A percentile compares a stretch with the other conserved stretches of the same genome.
These are phyloP conservation scores for Blastomyces emzantsi DNA, from an alignment of 2,329 filamentous ascomycete genomes.

Conservation along the genomic window DNA sequence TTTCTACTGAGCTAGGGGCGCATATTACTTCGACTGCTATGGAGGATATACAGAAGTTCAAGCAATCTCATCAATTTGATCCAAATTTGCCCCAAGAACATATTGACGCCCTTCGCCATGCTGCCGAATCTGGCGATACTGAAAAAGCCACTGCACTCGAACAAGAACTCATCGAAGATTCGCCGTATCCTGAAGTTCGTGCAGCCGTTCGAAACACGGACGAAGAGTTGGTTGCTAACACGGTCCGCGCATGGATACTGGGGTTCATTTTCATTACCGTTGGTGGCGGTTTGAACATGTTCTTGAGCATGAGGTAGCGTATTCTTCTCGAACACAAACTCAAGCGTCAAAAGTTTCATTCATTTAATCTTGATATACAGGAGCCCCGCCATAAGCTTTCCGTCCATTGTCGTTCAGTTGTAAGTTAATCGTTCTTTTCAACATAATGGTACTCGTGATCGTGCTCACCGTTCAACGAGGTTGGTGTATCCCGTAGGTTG, in stretches of 20 bases:
- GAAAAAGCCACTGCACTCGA: conserved; percentile 52
- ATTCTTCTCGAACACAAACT: neutral
- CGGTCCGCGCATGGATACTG: conserved; percentile 52
- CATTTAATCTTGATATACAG: conserved; percentile 7
- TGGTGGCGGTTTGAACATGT: conserved; percentile 50
- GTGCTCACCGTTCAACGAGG: neutral
- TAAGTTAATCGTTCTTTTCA: neutral
- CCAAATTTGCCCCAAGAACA: conserved; percentile 53
- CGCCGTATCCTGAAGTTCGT: conserved; percentile 53
- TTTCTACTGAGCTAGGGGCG: neutral
- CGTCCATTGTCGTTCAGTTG: conserved; percentile 50
- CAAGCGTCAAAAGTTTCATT: neutral
- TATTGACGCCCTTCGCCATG: conserved; percentile 49
- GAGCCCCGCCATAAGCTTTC: conserved; percentile 45
- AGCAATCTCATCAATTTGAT: conserved; percentile 36
- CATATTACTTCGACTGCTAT: neutral
- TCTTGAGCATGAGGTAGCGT: conserved; percentile 42
- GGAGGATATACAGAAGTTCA: conserved; percentile 8
- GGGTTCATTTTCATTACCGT: conserved; percentile 50
- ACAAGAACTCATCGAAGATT: conserved; percentile 51
- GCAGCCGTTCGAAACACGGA: conserved; percentile 55
- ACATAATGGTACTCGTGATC: neutral
- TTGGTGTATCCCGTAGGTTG: conserved; percentile 45
- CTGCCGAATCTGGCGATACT: conserved; percentile 44
- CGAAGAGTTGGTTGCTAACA: conserved; percentile 51